These are phyloP conservation scores for Parathielavia appendiculata DNA, from an alignment of 495 filamentous ascomycete genomes.

Conservation along the genomic window DNA sequence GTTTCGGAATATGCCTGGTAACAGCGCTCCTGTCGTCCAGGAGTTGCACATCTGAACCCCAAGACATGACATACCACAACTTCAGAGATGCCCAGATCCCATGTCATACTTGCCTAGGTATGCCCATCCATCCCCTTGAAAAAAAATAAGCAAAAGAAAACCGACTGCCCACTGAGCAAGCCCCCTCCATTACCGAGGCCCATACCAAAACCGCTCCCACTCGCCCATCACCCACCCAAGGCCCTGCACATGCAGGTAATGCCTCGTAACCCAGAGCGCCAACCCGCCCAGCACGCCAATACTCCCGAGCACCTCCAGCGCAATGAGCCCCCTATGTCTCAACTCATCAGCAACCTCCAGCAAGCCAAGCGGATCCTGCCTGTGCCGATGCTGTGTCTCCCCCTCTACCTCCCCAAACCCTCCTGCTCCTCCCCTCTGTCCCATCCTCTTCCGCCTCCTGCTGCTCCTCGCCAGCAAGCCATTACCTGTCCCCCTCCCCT, in stretches of 20 bases:
- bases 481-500: background rate
- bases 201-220: conserved; percentile 31
- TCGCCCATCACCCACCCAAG: conserved; percentile 26
- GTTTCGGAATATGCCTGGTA: too few relatives aligned
- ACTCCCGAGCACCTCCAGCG: conserved; percentile 73
- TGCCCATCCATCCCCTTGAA: background rate
- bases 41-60: background rate
- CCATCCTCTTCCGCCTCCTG: background rate
- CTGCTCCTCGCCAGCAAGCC: background rate
- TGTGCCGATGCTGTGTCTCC: background rate
- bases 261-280: conserved; percentile 54
- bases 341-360: conserved; percentile 66
- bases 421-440: background rate
- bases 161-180: background rate
- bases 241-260: conserved; percentile 28
- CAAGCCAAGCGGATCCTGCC: conserved; percentile 71
- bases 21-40: background rate
- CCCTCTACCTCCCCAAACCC: background rate
- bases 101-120: background rate
- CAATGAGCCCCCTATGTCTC: conserved; percentile 58
- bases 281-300: conserved; percentile 70
- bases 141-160: background rate
- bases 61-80: background rate
- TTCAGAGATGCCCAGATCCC: too few relatives aligned
- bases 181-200: background rate